phyloP scores from a whole-genome alignment of 2,329 filamentous ascomycete species.

The Aschersonia sp. region DNA sequence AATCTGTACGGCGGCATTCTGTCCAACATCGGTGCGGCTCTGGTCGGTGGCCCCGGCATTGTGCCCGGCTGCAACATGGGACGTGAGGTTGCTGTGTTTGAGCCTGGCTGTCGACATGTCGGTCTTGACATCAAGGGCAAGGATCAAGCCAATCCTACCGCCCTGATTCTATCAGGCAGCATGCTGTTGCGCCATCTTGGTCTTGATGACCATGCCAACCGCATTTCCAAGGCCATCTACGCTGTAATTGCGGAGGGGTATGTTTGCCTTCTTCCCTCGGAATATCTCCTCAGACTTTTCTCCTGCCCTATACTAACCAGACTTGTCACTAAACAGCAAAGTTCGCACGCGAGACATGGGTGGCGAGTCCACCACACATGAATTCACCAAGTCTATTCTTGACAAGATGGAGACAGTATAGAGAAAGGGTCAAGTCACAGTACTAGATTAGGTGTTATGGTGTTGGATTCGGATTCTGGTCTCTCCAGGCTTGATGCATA shows the following conservation, averaged over 20 bases:
- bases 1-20: constrained; percentile 98
- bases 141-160: constrained; percentile 97
- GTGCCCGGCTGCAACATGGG: constrained; percentile 99
- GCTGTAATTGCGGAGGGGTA: constrained; percentile 79
- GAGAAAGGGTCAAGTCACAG: constrained; percentile 10
- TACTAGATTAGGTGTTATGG: no score
- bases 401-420: constrained; percentile 82
- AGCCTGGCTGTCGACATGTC: constrained; percentile 98
- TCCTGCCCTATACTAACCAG: neutral
- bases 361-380: constrained; percentile 73
- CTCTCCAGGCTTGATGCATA: no score
- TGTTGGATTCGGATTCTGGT: no score
- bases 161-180: constrained; percentile 83
- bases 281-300: neutral
- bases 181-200: constrained; percentile 97
- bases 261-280: constrained; percentile 15
- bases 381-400: constrained; percentile 90
- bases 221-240: constrained; percentile 79
- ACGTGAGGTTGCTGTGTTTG: constrained; percentile 93
- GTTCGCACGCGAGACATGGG: constrained; percentile 93
- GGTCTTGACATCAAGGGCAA: constrained; percentile 99
- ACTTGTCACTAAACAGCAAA: constrained; percentile 38
- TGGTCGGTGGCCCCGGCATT: constrained; percentile 92
- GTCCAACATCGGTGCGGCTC: constrained; percentile 95
- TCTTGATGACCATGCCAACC: constrained; percentile 95